Evolutionary conservation across 345 rosid genomes (phyloP).

Genomic region (Passiflora organensis): DNA sequence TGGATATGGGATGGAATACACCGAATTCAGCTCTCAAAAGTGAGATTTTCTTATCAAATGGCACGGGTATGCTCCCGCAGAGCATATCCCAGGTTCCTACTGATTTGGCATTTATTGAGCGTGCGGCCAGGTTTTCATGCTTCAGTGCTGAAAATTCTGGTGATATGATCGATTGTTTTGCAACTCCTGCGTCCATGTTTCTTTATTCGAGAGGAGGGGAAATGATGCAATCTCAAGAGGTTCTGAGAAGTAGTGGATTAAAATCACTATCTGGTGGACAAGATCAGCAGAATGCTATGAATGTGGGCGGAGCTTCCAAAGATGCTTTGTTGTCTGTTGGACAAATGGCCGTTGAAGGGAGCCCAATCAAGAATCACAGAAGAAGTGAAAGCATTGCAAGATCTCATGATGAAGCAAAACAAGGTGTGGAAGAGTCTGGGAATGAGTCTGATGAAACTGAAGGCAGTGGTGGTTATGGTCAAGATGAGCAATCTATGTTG

Average conservation of each 20-base stretch:
- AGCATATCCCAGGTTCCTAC: conserved; percentile 80
- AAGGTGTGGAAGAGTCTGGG: conserved; percentile 55
- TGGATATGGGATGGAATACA: conserved; percentile 69
- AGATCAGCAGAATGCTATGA: conserved; percentile 41
- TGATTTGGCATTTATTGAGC: conserved; percentile 88
- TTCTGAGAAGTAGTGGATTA: conserved; percentile 24
- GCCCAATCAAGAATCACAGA: conserved; percentile 40
- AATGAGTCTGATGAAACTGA: conserved; percentile 82
- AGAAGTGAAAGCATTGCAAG: conserved; percentile 38
- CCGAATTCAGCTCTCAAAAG: conserved; percentile 56
- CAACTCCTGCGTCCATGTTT: too few relatives aligned
- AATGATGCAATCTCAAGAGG: conserved; percentile 51
- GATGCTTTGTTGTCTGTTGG: conserved; percentile 42
- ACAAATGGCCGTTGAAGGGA: conserved; percentile 32
- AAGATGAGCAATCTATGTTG: conserved; percentile 41
- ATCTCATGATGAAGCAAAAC: conserved; percentile 52
- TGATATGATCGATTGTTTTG: too few relatives aligned
- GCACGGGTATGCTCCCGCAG: conserved; percentile 48
- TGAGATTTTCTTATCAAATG: conserved; percentile 49
- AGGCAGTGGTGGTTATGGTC: conserved; percentile 63
- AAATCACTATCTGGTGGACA: conserved; percentile 33
- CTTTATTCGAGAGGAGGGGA: conserved; percentile 19
- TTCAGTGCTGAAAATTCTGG: conserved; percentile 31
- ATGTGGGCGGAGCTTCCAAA: conserved; percentile 45
- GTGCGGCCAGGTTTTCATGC: conserved; percentile 84